Percentiles rank a stretch among this genome's conserved stretches.
These are phyloP conservation scores for Meyerozyma carpophila DNA, from an alignment of 1,139 yeast genomes.

Conservation along the genomic window DNA sequence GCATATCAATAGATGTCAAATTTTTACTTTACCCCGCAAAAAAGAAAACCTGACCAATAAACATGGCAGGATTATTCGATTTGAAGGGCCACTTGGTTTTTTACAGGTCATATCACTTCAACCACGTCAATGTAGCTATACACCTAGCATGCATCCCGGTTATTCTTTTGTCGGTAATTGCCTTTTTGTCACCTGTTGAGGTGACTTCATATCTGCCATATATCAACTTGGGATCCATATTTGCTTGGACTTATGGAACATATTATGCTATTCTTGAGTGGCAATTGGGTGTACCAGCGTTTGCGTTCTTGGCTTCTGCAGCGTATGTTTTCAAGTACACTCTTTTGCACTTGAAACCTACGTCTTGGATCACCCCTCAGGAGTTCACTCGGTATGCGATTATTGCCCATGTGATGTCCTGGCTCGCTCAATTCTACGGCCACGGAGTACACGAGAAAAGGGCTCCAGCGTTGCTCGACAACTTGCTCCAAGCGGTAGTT, in stretches of 20 bases:
- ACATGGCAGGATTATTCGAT: constrained; percentile 26
- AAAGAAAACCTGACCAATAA: neutral
- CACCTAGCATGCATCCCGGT: constrained; percentile 79
- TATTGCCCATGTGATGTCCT: constrained; percentile 46
- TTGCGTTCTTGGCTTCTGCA: constrained; percentile 34
- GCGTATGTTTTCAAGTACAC: constrained; percentile 31
- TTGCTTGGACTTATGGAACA: constrained; percentile 30
- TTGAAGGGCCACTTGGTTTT: constrained; percentile 68
- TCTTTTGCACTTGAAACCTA: constrained; percentile 14
- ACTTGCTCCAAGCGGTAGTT: constrained; percentile 75
- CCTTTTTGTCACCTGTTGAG: constrained; percentile 25
- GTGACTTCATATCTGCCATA: constrained; percentile 19
- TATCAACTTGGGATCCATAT: constrained; percentile 32
- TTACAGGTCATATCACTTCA: constrained; percentile 78
- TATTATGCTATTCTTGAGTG: constrained; percentile 42
- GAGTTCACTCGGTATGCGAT: constrained; percentile 27
- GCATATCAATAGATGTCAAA: neutral
- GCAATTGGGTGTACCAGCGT: constrained; percentile 34
- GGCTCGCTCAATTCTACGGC: constrained; percentile 89
- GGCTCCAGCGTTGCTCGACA: constrained; percentile 86
- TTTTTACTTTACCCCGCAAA: neutral
- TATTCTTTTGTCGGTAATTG: constrained; percentile 55
- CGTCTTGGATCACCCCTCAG: constrained; percentile 4
- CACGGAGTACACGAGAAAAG: constrained; percentile 78
- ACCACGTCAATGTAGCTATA: constrained; percentile 64